Percentiles rank a stretch among this genome's conserved stretches.
Evolutionary conservation across 495 filamentous ascomycete genomes (phyloP).

Genomic region (Hypoxylon crocopeplum): DNA sequence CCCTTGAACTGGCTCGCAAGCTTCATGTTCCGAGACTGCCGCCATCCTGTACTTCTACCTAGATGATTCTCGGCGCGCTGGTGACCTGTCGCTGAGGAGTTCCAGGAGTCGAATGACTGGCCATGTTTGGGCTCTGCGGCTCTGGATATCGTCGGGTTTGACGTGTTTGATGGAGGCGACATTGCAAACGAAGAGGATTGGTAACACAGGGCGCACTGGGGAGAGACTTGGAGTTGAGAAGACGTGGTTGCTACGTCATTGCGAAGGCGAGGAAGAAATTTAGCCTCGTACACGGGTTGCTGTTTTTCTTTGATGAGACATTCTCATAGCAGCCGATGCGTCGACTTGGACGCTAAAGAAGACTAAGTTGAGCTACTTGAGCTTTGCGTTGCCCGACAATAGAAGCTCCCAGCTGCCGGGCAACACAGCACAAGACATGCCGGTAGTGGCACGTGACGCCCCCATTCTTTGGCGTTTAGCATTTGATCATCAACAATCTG

Average conservation of each 20-base stretch:
- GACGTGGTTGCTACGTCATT: constrained; percentile 32
- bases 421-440: constrained; percentile 30
- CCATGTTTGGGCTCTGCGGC: constrained; percentile 57
- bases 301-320: constrained; percentile 30
- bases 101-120: constrained; percentile 78
- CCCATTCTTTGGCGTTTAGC: too few relatives aligned
- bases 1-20: constrained; percentile 70
- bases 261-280: constrained; percentile 7
- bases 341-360: constrained; percentile 21
- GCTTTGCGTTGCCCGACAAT: not conserved
- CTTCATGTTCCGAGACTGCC: constrained; percentile 69
- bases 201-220: not conserved
- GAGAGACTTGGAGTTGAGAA: constrained; percentile 1
- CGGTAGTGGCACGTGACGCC: constrained; percentile 28
- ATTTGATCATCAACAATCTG: too few relatives aligned
- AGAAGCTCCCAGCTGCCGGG: constrained; percentile 6
- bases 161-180: constrained; percentile 35
- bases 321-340: not conserved
- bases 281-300: constrained; percentile 16
- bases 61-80: constrained; percentile 72
- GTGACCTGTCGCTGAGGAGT: constrained; percentile 79
- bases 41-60: constrained; percentile 70
- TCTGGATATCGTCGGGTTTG: constrained; percentile 36
- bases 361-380: constrained; percentile 1
- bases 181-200: constrained; percentile 21